phyloP scores from a whole-genome alignment of 768 basidiomycete genomes.

The Glaciozyma martinii region DNA sequence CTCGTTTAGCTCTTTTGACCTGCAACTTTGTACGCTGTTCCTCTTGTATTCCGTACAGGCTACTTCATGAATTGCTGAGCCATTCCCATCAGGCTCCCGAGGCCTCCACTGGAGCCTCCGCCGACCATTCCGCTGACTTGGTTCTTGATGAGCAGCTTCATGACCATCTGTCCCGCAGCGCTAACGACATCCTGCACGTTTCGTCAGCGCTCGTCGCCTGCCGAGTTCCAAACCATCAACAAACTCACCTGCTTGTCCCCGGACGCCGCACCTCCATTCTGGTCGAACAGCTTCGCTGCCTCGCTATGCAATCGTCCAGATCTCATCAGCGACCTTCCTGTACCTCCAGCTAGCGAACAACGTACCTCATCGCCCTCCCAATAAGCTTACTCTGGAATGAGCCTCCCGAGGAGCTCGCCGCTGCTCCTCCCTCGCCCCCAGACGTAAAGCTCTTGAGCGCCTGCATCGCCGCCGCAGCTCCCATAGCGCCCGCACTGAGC shows the following conservation, averaged over 20 bases:
- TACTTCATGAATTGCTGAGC: slow-evolving; percentile 18
- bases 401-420: slow-evolving; percentile 5
- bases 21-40: not conserved
- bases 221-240: no score
- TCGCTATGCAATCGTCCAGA: not conserved
- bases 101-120: slow-evolving; percentile 2
- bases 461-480: slow-evolving; percentile 20
- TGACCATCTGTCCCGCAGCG: slow-evolving; percentile 7
- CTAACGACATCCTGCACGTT: not conserved
- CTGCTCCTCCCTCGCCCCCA: not conserved
- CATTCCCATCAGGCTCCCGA: slow-evolving; percentile 4
- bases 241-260: slow-evolving; percentile 10
- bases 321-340: no score
- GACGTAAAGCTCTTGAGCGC: slow-evolving; percentile 19
- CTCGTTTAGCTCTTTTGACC: no score
- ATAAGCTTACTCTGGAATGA: slow-evolving; percentile 20
- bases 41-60: not conserved
- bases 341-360: not conserved
- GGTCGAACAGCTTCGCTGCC: slow-evolving; percentile 25
- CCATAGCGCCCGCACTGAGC: not conserved
- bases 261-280: slow-evolving; percentile 9
- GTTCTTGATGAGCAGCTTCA: slow-evolving; percentile 24
- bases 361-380: slow-evolving; percentile 7
- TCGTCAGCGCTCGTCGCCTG: not conserved
- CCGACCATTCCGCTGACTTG: slow-evolving; percentile 5